phyloP scores from a whole-genome alignment of 441 rosid species.

The Breynia disticha region DNA sequence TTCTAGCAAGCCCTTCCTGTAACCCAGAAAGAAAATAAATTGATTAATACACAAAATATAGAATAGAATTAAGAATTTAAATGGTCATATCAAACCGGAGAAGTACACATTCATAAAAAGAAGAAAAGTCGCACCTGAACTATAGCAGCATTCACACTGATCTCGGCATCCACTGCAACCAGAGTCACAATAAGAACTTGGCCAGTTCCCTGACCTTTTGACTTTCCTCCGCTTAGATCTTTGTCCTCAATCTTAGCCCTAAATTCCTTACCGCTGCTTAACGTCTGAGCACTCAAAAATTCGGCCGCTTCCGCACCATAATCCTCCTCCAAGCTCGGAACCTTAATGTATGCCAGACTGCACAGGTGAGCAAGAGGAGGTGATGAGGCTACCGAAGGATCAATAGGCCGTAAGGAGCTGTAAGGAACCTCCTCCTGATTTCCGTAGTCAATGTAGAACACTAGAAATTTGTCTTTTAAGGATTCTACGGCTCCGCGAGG shows the following conservation, averaged over 20 bases:
- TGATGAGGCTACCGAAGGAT: conserved; percentile 56
- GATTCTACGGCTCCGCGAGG: conserved; percentile 78
- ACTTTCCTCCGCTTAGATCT: conserved; percentile 80
- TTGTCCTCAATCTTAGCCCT: conserved; percentile 76
- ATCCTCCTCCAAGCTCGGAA: conserved; percentile 70
- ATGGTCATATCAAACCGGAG: neutral
- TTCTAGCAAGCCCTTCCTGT: conserved; percentile 88
- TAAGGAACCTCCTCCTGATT: conserved; percentile 82
- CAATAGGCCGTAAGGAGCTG: conserved; percentile 62
- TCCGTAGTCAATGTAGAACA: conserved; percentile 91
- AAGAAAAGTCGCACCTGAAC: conserved; percentile 45
- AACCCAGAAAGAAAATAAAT: conserved; percentile 8
- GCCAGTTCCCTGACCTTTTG: conserved; percentile 94
- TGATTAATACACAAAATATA: no score
- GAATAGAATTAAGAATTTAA: no score
- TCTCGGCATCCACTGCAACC: conserved; percentile 67
- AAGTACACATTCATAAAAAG: neutral
- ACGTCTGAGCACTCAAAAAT: conserved; percentile 48
- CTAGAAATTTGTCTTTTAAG: conserved; percentile 67
- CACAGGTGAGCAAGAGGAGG: conserved; percentile 89
- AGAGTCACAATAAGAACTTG: conserved; percentile 61
- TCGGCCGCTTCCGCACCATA: conserved; percentile 80
- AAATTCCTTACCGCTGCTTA: conserved; percentile 61
- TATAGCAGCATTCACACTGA: conserved; percentile 77
- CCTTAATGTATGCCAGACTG: conserved; percentile 83